These are phyloP conservation scores for Cucurbita pepo DNA, from an alignment of 306 rosid species.

Conservation along the genomic window DNA sequence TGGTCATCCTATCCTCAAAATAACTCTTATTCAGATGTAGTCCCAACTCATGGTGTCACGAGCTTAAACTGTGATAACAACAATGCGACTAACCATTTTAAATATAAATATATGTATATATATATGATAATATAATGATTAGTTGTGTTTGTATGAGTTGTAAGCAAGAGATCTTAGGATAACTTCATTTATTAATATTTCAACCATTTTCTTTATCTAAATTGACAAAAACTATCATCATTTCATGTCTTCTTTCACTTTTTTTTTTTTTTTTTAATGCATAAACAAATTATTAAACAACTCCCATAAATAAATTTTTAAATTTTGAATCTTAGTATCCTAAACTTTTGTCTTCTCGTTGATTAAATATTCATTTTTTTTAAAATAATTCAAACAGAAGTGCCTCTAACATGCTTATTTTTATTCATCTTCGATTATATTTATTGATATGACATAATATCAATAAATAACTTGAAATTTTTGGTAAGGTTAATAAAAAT, in stretches of 20 bases:
- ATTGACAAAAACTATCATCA: neutral
- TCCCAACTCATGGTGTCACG: too few relatives aligned
- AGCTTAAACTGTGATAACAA: too few relatives aligned
- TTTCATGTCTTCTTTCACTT: neutral
- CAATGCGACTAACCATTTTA: too few relatives aligned
- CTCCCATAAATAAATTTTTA: neutral
- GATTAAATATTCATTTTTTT: neutral
- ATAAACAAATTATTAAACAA: neutral
- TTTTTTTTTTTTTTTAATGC: neutral
- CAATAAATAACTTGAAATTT: too few relatives aligned
- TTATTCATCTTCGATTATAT: neutral
- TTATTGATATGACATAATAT: too few relatives aligned
- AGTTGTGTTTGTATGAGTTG: constrained; percentile 1
- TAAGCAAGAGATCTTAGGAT: constrained; percentile 7
- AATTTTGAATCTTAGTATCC: neutral
- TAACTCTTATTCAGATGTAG: too few relatives aligned
- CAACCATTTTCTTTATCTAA: neutral
- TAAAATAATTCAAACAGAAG: neutral
- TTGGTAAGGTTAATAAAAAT: too few relatives aligned
- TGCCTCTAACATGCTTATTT: neutral
- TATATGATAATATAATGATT: neutral
- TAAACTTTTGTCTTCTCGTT: neutral
- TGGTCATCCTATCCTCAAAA: too few relatives aligned
- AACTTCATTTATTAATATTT: constrained; percentile 8
- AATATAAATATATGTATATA: neutral